phyloP scores from a whole-genome alignment of 768 basidiomycete genomes.

The Gyrodon lividus region DNA sequence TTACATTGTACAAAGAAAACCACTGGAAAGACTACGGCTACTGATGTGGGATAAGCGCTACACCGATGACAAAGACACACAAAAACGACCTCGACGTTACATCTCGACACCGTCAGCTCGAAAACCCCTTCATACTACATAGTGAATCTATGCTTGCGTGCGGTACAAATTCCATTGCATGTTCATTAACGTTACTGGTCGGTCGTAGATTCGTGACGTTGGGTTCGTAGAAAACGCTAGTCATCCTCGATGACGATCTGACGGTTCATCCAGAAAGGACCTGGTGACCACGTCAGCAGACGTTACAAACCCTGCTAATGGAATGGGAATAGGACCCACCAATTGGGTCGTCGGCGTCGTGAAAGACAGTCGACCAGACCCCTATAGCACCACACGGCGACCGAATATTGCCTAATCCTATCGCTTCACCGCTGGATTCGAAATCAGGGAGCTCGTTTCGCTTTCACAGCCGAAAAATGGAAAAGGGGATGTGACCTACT shows the following conservation, averaged over 20 bases:
- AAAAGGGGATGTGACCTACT: conserved; percentile 34
- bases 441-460: not conserved
- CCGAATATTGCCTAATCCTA: conserved; percentile 60
- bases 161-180: too few species aligned
- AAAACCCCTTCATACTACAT: too few species aligned
- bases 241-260: conserved; percentile 24
- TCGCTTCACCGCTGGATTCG: conserved; percentile 49
- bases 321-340: conserved; percentile 30
- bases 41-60: too few species aligned
- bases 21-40: too few species aligned
- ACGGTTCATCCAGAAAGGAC: conserved; percentile 31
- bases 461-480: not conserved
- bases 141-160: too few species aligned
- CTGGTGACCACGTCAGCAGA: conserved; percentile 8
- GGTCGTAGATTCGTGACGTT: not conserved
- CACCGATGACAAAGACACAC: too few species aligned
- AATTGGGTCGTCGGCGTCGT: conserved; percentile 47
- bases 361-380: conserved; percentile 47
- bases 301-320: not conserved
- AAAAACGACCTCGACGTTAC: too few species aligned
- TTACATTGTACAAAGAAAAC: too few species aligned
- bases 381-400: conserved; percentile 61
- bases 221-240: not conserved
- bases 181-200: too few species aligned
- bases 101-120: too few species aligned